Conservation (phyloP, 345 rosid genomes). For the Gossypium mustelinum region DNA sequence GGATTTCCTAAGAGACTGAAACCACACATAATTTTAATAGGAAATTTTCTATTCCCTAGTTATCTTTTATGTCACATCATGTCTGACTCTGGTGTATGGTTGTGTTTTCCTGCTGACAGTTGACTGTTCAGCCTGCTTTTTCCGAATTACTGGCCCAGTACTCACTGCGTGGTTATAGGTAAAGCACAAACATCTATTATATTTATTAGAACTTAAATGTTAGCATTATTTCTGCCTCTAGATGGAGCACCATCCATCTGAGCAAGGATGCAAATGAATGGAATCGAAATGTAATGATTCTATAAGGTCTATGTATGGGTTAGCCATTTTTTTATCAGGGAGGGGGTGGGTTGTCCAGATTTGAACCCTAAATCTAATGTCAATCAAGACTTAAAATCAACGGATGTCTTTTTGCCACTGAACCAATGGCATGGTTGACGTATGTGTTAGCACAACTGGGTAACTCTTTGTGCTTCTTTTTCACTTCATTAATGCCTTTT, state of each 20-base stretch:
- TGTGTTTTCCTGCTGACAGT: constrained; percentile 41
- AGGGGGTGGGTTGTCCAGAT: too few relatives aligned
- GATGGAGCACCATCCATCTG: neutral
- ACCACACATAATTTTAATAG: neutral
- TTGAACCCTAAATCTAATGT: too few relatives aligned
- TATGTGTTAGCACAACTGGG: neutral
- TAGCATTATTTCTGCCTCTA: constrained; percentile 3
- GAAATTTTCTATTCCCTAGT: neutral
- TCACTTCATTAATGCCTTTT: neutral
- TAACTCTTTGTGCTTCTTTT: neutral
- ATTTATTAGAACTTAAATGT: constrained; percentile 4
- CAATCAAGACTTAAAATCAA: too few relatives aligned
- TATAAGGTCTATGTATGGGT: neutral
- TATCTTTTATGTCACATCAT: constrained; percentile 13
- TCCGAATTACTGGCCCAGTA: constrained; percentile 67
- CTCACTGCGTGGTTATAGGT: constrained; percentile 74
- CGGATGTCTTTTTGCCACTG: too few relatives aligned
- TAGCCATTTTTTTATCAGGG: neutral
- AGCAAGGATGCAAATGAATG: neutral
- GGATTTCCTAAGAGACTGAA: neutral
- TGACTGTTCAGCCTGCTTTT: constrained; percentile 69
- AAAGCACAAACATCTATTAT: constrained; percentile 15
- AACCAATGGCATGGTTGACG: too few relatives aligned
- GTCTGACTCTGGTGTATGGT: constrained; percentile 19
- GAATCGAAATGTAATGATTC: neutral